Conservation (phyloP, 2,329 filamentous ascomycete species). For the Elsinoe arachidis region DNA sequence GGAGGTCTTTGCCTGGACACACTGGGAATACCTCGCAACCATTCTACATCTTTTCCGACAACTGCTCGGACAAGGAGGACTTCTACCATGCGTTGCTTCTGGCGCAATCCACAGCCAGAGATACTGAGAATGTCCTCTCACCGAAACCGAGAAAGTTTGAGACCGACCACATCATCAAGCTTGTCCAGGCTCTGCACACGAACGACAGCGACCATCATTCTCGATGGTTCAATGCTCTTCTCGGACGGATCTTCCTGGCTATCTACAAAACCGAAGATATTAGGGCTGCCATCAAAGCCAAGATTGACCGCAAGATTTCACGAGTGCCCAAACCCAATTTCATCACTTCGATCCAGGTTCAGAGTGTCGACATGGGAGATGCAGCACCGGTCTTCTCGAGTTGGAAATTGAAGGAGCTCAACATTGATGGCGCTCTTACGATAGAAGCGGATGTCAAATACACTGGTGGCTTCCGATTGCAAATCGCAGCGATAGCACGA, state of each 20-base stretch:
- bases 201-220: conserved; percentile 86
- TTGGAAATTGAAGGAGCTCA: conserved; percentile 77
- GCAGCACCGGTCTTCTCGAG: conserved; percentile 84
- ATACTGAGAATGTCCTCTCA: conserved; percentile 41
- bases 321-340: conserved; percentile 87
- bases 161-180: conserved; percentile 73
- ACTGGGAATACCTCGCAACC: conserved; percentile 59
- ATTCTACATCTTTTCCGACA: conserved; percentile 91
- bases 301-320: conserved; percentile 93
- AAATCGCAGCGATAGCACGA: conserved; percentile 84
- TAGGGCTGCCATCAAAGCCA: conserved; percentile 68
- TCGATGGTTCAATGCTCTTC: conserved; percentile 84
- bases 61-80: conserved; percentile 93
- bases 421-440: conserved; percentile 80
- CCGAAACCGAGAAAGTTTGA: conserved; percentile 71
- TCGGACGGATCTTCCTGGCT: conserved; percentile 80
- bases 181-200: conserved; percentile 85
- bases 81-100: conserved; percentile 90
- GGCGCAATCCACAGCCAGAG: conserved; percentile 65
- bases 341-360: conserved; percentile 74
- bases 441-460: conserved; percentile 84
- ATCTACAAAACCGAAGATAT: conserved; percentile 77
- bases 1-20: conserved; percentile 50
- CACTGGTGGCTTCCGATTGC: conserved; percentile 77
- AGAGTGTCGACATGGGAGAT: conserved; percentile 76